Percentiles rank a stretch among this genome's conserved stretches.
These are phyloP conservation scores for Stereum hirsutum DNA, from an alignment of 1,284 basidiomycete species.

Conservation along the genomic window DNA sequence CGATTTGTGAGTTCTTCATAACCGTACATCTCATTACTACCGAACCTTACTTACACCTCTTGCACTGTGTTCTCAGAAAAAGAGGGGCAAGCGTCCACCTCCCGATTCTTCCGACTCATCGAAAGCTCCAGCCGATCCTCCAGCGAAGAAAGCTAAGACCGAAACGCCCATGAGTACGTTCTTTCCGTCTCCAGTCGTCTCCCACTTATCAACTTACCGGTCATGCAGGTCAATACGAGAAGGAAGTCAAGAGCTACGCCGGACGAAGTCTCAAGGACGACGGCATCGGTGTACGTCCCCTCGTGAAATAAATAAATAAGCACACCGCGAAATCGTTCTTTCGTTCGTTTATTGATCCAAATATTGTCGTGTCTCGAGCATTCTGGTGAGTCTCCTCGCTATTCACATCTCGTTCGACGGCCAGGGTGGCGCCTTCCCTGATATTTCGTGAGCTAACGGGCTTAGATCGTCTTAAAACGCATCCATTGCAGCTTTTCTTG, in stretches of 20 bases:
- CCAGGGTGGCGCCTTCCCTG: too few relatives aligned
- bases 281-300: conserved; percentile 28
- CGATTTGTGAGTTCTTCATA: conserved; percentile 43
- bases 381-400: too few relatives aligned
- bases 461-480: too few relatives aligned
- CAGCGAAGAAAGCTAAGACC: conserved; percentile 30
- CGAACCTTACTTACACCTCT: conserved; percentile 1
- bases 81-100: conserved; percentile 47
- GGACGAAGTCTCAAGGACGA: conserved; percentile 27
- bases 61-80: conserved; percentile 32
- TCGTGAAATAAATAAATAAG: conserved; percentile 34
- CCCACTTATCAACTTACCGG: background rate
- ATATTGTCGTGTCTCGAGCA: too few relatives aligned
- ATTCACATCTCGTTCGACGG: too few relatives aligned
- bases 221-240: conserved; percentile 24
- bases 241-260: conserved; percentile 27
- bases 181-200: background rate
- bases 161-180: conserved; percentile 24
- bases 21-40: background rate
- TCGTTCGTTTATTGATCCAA: too few relatives aligned
- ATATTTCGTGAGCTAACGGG: too few relatives aligned
- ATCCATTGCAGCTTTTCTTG: too few relatives aligned
- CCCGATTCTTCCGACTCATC: conserved; percentile 24
- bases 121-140: conserved; percentile 22
- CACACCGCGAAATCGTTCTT: too few relatives aligned